A percentile compares a stretch with the other conserved stretches of the same genome.
Conservation (phyloP, 768 basidiomycete species). For the Suillus brevipes region DNA sequence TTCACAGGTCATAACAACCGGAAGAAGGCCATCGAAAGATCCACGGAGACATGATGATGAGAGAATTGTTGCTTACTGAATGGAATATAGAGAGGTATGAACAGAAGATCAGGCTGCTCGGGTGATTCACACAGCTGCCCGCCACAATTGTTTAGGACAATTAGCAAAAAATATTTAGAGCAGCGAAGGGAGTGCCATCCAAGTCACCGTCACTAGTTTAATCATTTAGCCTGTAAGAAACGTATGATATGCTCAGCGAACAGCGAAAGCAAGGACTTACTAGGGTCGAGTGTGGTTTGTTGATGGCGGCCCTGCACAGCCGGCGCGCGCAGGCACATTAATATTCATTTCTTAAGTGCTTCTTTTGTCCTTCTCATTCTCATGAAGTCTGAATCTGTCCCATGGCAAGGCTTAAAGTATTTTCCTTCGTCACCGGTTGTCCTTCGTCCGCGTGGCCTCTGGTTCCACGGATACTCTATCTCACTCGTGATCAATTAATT, state of each 20-base stretch:
- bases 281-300: background rate
- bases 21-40: background rate
- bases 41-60: background rate
- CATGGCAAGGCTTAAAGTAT: conserved; percentile 1
- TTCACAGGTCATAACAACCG: background rate
- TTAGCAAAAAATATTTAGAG: background rate
- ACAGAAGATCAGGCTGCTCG: background rate
- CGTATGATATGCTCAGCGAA: background rate
- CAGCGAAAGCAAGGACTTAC: background rate
- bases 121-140: background rate
- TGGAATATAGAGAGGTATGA: background rate
- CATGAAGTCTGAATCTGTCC: background rate
- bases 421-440: background rate
- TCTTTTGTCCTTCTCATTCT: background rate
- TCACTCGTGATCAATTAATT: background rate
- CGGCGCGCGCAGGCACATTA: background rate
- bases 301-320: background rate
- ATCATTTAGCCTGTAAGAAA: background rate
- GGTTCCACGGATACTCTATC: background rate
- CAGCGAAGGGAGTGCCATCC: background rate
- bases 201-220: background rate
- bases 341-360: background rate
- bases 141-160: background rate
- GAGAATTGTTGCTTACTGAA: background rate
- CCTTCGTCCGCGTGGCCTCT: background rate